phyloP scores from a whole-genome alignment of 306 rosid genomes.

The Vigna hirtella region DNA sequence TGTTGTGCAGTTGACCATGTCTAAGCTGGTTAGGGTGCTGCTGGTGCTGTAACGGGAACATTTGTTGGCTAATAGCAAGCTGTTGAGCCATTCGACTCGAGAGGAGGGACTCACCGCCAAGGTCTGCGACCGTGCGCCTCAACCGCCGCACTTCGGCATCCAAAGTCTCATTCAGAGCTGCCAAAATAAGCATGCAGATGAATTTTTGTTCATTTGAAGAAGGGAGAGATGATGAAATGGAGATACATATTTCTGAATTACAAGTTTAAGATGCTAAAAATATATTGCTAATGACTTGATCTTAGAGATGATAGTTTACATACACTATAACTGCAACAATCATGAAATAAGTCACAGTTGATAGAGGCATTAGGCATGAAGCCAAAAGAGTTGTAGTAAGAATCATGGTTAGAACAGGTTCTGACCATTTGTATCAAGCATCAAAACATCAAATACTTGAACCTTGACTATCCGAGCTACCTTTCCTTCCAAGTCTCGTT shows the following conservation, averaged over 20 bases:
- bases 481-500: neutral
- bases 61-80: constrained; percentile 64
- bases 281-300: neutral
- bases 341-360: neutral
- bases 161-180: constrained; percentile 86
- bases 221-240: neutral
- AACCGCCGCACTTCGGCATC: constrained; percentile 75
- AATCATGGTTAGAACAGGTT: constrained; percentile 5
- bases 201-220: neutral
- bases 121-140: constrained; percentile 61
- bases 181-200: constrained; percentile 30
- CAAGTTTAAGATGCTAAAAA: constrained; percentile 28
- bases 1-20: constrained; percentile 50
- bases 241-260: constrained; percentile 11
- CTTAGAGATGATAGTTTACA: neutral
- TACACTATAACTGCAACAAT: neutral
- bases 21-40: constrained; percentile 53
- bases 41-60: constrained; percentile 60
- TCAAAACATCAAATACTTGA: constrained; percentile 18
- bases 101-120: constrained; percentile 62
- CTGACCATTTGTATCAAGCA: neutral
- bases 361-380: neutral
- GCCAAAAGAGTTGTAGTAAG: neutral
- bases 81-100: constrained; percentile 65
- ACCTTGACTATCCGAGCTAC: neutral